These are phyloP conservation scores for Raphidocelis subcapitata DNA, from an alignment of 139 green algal species.

Conservation along the genomic window DNA sequence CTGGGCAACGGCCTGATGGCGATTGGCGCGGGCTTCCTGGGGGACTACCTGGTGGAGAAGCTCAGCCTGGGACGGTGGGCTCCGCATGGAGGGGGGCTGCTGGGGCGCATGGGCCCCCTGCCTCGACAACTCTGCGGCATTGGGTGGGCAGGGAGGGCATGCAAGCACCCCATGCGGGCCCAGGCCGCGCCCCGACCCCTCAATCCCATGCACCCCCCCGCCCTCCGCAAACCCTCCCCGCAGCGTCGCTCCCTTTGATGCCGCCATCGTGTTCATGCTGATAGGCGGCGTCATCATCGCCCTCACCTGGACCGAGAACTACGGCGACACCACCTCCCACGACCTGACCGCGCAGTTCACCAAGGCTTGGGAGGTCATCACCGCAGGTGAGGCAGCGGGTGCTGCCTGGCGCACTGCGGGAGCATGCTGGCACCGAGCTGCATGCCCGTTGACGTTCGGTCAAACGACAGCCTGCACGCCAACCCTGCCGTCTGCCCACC, in stretches of 20 bases:
- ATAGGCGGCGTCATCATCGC: conserved; percentile 76
- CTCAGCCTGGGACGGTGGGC: conserved; percentile 57
- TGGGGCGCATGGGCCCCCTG: too few relatives aligned
- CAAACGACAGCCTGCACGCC: neutral
- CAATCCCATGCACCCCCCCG: too few relatives aligned
- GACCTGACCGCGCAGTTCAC: conserved; percentile 48
- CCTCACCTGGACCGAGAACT: conserved; percentile 91
- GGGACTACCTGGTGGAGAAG: conserved; percentile 79
- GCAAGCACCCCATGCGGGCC: too few relatives aligned
- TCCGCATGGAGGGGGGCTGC: too few relatives aligned
- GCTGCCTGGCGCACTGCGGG: neutral
- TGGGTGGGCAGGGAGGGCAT: too few relatives aligned
- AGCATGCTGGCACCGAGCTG: neutral
- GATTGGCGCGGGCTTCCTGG: conserved; percentile 56
- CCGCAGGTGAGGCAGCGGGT: conserved; percentile 18
- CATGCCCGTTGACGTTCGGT: neutral
- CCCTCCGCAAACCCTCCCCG: neutral
- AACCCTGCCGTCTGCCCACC: too few relatives aligned
- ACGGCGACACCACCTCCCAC: conserved; percentile 51
- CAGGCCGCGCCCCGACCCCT: too few relatives aligned
- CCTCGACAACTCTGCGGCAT: too few relatives aligned
- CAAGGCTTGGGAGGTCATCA: conserved; percentile 54
- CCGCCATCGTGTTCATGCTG: conserved; percentile 73
- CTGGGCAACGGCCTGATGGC: conserved; percentile 91
- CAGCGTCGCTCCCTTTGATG: conserved; percentile 92